Conservation (phyloP, 2,329 filamentous ascomycete genomes). For the Penicillium sp. region DNA sequence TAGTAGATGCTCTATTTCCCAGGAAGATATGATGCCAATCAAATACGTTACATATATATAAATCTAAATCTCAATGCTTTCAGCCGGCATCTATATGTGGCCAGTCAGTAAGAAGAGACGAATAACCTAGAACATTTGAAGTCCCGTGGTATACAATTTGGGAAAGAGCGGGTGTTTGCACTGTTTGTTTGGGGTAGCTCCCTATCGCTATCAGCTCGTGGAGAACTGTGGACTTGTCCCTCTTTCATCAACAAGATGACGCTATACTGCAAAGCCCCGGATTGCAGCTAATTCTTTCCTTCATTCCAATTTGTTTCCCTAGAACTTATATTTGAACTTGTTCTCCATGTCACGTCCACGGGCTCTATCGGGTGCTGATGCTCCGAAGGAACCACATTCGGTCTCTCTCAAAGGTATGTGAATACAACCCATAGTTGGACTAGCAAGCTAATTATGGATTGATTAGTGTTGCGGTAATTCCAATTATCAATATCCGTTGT, state of each 20-base stretch:
- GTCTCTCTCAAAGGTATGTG: conserved; percentile 69
- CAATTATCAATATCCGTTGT: not conserved
- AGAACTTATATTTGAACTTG: not conserved
- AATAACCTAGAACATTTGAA: not conserved
- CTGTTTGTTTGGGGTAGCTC: conserved; percentile 27
- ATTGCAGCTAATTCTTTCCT: not conserved
- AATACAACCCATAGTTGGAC: conserved; percentile 1
- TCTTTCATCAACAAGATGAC: conserved; percentile 16
- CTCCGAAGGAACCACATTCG: conserved; percentile 70
- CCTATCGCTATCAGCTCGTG: conserved; percentile 21
- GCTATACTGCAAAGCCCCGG: not conserved
- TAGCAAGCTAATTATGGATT: not conserved
- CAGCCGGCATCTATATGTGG: not conserved
- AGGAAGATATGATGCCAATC: no score
- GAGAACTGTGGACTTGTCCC: conserved; percentile 6
- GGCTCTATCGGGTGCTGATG: conserved; percentile 45
- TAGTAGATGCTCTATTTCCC: not conserved
- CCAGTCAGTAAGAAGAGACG: not conserved
- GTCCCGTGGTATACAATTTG: not conserved
- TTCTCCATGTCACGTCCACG: conserved; percentile 45
- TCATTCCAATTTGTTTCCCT: not conserved
- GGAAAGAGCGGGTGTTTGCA: conserved; percentile 16
- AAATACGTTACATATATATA: not conserved
- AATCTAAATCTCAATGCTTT: not conserved
- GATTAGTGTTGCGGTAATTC: conserved; percentile 42